phyloP scores from a whole-genome alignment of 768 basidiomycete genomes.

The Exsudoporus frostii region DNA sequence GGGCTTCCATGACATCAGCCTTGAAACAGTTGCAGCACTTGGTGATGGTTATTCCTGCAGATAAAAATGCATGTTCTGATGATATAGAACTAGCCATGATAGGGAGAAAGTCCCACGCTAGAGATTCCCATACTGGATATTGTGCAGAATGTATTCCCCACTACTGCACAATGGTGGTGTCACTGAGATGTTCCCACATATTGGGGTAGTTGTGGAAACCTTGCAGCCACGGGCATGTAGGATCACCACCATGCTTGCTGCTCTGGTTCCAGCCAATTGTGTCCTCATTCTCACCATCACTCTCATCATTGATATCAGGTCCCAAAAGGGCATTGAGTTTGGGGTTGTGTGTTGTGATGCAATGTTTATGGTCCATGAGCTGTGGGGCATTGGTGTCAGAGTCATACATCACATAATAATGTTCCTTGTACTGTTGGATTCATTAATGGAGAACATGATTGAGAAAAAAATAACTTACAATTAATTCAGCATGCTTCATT shows the following conservation, averaged over 20 bases:
- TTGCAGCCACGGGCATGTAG: not conserved
- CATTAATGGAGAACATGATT: not conserved
- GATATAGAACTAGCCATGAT: constrained; percentile 10
- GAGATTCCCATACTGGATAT: constrained; percentile 6
- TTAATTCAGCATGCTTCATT: not conserved
- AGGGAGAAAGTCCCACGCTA: not conserved
- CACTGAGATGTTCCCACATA: no score
- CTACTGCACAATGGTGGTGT: constrained; percentile 6
- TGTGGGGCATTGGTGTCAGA: not conserved
- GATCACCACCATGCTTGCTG: not conserved
- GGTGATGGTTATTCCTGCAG: constrained; percentile 5
- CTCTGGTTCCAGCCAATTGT: not conserved
- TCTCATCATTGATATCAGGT: not conserved
- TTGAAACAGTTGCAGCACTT: constrained; percentile 4
- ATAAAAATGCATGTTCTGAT: not conserved
- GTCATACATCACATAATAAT: not conserved
- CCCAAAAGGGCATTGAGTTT: constrained; percentile 1
- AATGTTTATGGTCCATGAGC: not conserved
- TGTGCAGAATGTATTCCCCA: not conserved
- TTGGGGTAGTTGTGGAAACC: constrained; percentile 10
- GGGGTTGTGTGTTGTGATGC: constrained; percentile 2
- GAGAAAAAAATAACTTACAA: not conserved
- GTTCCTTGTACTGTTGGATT: constrained; percentile 7
- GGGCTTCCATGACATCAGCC: not conserved
- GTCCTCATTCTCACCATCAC: not conserved